Conservation (phyloP, 139 green algal species). For the Haematococcus sp. region DNA sequence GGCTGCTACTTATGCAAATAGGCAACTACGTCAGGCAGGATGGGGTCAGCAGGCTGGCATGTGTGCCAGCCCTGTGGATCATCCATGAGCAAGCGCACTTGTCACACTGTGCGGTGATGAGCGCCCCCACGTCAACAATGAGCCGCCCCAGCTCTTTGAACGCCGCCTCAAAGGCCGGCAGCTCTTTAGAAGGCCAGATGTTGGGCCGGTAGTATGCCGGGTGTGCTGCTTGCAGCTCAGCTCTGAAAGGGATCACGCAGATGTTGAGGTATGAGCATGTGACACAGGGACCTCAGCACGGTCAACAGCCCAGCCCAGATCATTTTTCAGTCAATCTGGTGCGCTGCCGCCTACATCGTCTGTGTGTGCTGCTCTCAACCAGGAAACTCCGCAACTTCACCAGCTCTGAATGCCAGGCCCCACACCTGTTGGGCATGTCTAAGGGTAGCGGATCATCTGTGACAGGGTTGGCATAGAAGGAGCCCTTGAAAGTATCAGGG, state of each 20-base stretch:
- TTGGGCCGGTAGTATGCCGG: constrained; percentile 62
- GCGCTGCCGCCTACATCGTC: too few relatives aligned
- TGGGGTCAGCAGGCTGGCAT: too few relatives aligned
- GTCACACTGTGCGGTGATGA: constrained; percentile 54
- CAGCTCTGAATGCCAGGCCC: not conserved
- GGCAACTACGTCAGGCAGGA: too few relatives aligned
- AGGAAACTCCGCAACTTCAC: too few relatives aligned
- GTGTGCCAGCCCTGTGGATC: not conserved
- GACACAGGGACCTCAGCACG: too few relatives aligned
- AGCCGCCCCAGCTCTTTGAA: constrained; percentile 67
- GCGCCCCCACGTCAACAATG: constrained; percentile 49
- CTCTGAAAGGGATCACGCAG: too few relatives aligned
- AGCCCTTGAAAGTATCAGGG: constrained; percentile 60
- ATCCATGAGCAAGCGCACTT: constrained; percentile 11
- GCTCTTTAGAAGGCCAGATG: constrained; percentile 61
- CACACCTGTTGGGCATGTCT: not conserved
- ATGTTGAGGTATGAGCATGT: too few relatives aligned
- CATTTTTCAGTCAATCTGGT: too few relatives aligned
- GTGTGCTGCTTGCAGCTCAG: constrained; percentile 15
- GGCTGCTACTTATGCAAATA: too few relatives aligned
- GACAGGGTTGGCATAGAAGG: constrained; percentile 72
- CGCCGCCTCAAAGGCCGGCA: constrained; percentile 62
- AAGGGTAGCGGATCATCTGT: constrained; percentile 1
- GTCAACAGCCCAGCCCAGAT: too few relatives aligned
- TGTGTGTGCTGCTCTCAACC: too few relatives aligned